Conservation (phyloP, 2,329 filamentous ascomycete genomes). For the Aspergillus piperis region DNA sequence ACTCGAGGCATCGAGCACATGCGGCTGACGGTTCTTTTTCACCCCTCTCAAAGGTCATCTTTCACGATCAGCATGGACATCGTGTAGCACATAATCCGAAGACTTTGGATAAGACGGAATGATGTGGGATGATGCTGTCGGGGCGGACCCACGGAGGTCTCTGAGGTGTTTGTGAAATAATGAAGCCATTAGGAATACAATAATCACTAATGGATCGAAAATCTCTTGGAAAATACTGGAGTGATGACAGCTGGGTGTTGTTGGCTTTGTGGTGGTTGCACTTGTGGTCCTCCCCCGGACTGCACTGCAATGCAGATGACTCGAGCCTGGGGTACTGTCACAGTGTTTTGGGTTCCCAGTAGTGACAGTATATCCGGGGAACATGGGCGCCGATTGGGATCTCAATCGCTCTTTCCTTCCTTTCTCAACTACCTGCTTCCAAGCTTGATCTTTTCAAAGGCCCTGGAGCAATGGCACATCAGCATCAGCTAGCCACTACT, state of each 20-base stretch:
- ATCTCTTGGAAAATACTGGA: not conserved
- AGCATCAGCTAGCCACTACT: not conserved
- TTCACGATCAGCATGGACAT: slow-evolving; percentile 31
- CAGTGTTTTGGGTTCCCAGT: not conserved
- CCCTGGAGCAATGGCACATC: not conserved
- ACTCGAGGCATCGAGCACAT: not conserved
- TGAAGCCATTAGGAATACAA: not conserved
- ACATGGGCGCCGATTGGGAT: not conserved
- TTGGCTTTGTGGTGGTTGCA: not conserved
- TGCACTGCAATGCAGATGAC: not conserved
- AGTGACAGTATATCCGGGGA: not conserved
- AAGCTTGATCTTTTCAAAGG: not conserved
- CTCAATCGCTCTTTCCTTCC: not conserved
- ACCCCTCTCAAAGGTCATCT: slow-evolving; percentile 23
- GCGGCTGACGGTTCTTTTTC: not conserved
- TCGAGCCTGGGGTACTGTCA: not conserved
- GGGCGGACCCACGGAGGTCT: not conserved
- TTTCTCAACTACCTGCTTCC: not conserved
- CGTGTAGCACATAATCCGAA: slow-evolving; percentile 28
- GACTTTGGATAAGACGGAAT: slow-evolving; percentile 22
- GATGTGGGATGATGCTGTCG: not conserved
- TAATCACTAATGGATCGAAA: not conserved
- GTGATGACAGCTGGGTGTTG: not conserved
- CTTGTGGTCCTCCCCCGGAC: not conserved
- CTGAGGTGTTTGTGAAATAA: not conserved